Base-by-base conservation (phyloP, 2,329 filamentous ascomycete genomes). In the Periglandula ipomoeae region DNA sequence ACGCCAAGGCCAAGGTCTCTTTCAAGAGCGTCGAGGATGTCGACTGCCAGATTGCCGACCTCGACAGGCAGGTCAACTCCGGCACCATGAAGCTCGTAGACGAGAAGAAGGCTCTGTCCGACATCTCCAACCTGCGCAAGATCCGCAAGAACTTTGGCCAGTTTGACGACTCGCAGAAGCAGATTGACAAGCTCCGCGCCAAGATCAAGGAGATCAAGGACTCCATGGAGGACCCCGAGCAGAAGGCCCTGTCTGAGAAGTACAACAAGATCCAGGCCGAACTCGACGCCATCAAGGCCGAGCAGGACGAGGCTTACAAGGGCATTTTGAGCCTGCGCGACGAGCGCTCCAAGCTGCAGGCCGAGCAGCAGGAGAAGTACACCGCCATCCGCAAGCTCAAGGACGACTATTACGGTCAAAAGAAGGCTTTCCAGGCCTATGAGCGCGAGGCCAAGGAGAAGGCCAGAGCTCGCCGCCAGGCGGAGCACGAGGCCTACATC, bases 31-130 rank as follows among this genome's bases (percentile, higher is more conserved):
- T 81, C 48, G 90, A 95, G 50, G 93, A 97, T 54, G 73, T 98
- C 56, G 89, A 97, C 66, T 76, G 77, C 54, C 82, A 93, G 69
- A 93, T 97, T 59, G 78, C 80, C 52, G 75, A 76, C 46, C 81
- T 96, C 47, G 87, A 95, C 57, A 84, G 84, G 69, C 80, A 91
- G 65, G 89, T 97, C 59, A 87, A 95, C 66, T 79, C 82, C 32
- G 91, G 91, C 55, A 85, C 79, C 65, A 90, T 98, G 85, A 95
- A 90, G 72, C 75, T 98, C 46, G 93, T 97, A 10, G 93, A 98
- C 60, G 93, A 97, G 80, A 94, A 89, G 77, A 97, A 96, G 79
- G 84, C 88, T 8, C 76, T 97, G 19, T 72, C 79, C 45, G 89
- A 96, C 60, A 84, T 95, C 59, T 87, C 85, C 44, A 84, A 73